Evolutionary conservation across 2,329 filamentous ascomycete genomes (phyloP), one percentile per base, ranked within the genome.

Genomic region (Apiospora saccharicola): DNA sequence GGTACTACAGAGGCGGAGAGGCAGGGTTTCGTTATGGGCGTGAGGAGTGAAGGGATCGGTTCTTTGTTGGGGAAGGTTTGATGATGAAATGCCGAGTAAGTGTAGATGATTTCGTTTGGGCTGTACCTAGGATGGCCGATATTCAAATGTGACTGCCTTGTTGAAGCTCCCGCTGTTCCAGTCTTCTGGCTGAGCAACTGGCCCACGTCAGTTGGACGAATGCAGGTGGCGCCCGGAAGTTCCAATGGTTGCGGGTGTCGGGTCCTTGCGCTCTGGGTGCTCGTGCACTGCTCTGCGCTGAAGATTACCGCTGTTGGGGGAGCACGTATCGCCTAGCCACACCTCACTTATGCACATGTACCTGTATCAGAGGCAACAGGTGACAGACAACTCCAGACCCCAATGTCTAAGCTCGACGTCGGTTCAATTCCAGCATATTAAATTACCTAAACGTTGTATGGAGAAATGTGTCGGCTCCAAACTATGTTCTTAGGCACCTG

Each of bases 91-190:
- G 34, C 34, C 57, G 57, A 41, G 57, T 64, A 64, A n/a, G 34
- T 64, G 57, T 64, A 37, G 57, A 64, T 64, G 34, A 14, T 64
- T 64, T 64, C 57, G 57, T 64, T 64, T 64, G 57, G 53, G 57
- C 57, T 64, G 19, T 13, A 64, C 57, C 13, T 37, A n/a, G 57
- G 57, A 64, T n/a, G 57, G 57, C 12, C 34, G 30, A 41, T 24
- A 64, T 64, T 64, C 57, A 37, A 64, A 64, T 64, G 57, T 64
- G 57, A 64, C 57, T 64, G 57, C 57, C 57, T 64, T 64, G 57
- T 64, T 64, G 57, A 64, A 64, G 57, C 57, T 64, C 10, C 57
- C 34, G 34, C 57, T 64, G 57, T 64, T 24, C 57, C 57, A 64
- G 57, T 64, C 57, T 64, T 64, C 57, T 64, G 57, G 57, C 57